Percentiles rank a stretch among this genome's conserved stretches.
phyloP scores from a whole-genome alignment of 2,329 filamentous ascomycete genomes.

The Leptographium galeiforme region DNA sequence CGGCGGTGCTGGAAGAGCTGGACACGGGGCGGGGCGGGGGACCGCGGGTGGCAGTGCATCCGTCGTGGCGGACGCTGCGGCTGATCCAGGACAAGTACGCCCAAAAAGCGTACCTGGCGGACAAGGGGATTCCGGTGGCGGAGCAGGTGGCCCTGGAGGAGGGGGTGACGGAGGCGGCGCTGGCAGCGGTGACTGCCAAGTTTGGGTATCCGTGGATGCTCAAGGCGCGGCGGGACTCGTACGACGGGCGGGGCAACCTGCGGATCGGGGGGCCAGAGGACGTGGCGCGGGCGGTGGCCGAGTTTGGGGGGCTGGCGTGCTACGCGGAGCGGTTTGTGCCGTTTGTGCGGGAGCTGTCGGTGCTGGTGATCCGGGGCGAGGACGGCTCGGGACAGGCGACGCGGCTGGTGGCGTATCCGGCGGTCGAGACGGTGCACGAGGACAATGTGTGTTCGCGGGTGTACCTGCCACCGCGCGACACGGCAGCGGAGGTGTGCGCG shows the following conservation, averaged over 20 bases:
- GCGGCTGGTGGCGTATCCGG: constrained; percentile 59
- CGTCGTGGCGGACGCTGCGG: constrained; percentile 73
- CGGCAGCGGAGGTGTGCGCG: constrained; percentile 45
- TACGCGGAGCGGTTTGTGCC: constrained; percentile 86
- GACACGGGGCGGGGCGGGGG: constrained; percentile 28
- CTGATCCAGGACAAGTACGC: constrained; percentile 88
- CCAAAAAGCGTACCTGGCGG: constrained; percentile 69
- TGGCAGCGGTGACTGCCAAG: constrained; percentile 47
- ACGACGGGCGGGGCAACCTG: constrained; percentile 70
- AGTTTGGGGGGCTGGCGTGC: constrained; percentile 56
- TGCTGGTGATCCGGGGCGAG: constrained; percentile 88
- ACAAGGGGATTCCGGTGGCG: constrained; percentile 58
- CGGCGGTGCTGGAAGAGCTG: constrained; percentile 76
- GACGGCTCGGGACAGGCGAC: constrained; percentile 40
- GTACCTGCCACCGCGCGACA: constrained; percentile 57
- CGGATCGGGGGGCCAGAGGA: constrained; percentile 32
- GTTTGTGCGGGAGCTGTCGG: constrained; percentile 77
- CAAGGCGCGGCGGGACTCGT: constrained; percentile 80
- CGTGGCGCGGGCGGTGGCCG: constrained; percentile 49
- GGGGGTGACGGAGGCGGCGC: constrained; percentile 40
- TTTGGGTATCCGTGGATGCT: constrained; percentile 84
- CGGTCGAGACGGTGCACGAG: constrained; percentile 89
- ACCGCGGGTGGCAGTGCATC: constrained; percentile 53
- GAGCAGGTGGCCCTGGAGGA: constrained; percentile 51
- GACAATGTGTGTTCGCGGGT: constrained; percentile 91